Evolutionary conservation across 2,329 filamentous ascomycete genomes (phyloP), one percentile per base, ranked within the genome.

Genomic region (Magnaporthiopsis incrustans): DNA sequence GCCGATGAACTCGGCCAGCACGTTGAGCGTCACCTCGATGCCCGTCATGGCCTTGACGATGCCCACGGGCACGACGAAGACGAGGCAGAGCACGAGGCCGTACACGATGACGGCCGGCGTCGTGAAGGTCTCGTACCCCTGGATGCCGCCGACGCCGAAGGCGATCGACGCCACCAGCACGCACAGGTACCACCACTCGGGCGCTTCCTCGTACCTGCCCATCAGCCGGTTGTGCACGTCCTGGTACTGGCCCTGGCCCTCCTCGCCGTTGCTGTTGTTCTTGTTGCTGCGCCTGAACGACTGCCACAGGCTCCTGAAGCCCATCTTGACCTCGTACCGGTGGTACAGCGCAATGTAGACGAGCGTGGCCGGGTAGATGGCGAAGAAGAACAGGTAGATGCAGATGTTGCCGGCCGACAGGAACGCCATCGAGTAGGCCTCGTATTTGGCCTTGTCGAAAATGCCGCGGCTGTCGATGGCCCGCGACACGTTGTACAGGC

Each of bases 301-400:
- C 66, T 76, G 77, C 67, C 77, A 74, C 5, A 82, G 71, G 50
- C 77, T 79, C 8, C 50, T 61, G 60, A 56, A 14, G 32, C 50
- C 32, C 26, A 63, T 62, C 38, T 30, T 50, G 38, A 69, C 61
- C 58, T 67, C 65, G 56, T 58, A 33, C 64, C 63, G 50, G 57
- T 68, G 67, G 70, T 83, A 84, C 1, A 85, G 75, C 25, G 73
- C 69, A 30, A 80, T 78, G 64, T 84, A 82, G 4, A 79, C 79
- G 22, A 85, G 71, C 0, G 78, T 80, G 25, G 82, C 79, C 0
- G 82, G 76, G 67, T 84, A 84, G 35, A 83, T 79, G 62, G 77
- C 81, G 64, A 85, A 85, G 73, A 83, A 84, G 70, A 80, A 82
- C 67, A 81, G 74, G 73, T 84, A 85, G n/a, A 81, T 75, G 35